Percentiles rank a stretch among this genome's conserved stretches.
phyloP scores from a whole-genome alignment of 257 asterid genomes.

The Solanum tarijense region DNA sequence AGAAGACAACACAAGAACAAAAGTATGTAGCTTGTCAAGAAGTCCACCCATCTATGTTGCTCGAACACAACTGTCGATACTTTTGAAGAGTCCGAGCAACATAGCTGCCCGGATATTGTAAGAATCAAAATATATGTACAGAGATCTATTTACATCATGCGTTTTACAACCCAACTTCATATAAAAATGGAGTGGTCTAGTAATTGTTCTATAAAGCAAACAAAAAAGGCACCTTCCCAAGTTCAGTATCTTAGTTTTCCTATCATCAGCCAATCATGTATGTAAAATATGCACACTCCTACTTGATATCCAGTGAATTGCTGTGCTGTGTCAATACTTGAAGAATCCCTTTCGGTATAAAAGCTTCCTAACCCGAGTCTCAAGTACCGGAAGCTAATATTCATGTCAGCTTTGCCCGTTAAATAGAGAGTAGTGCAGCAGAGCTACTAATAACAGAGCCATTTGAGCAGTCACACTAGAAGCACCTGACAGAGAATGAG shows the following conservation, averaged over 20 bases:
- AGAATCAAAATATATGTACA: neutral
- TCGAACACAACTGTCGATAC: neutral
- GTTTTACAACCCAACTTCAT: neutral
- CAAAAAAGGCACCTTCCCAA: neutral
- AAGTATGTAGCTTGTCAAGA: neutral
- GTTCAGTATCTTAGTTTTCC: neutral
- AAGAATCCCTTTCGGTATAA: neutral
- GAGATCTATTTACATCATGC: slow-evolving; percentile 1
- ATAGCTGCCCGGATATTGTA: neutral
- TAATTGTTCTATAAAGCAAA: neutral
- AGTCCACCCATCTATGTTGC: neutral
- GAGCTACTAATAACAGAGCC: slow-evolving; percentile 21
- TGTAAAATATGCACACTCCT: slow-evolving; percentile 2
- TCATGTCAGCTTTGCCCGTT: slow-evolving; percentile 9
- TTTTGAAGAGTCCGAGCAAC: neutral
- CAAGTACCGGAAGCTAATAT: neutral
- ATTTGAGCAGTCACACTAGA: slow-evolving; percentile 12
- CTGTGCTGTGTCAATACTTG: neutral
- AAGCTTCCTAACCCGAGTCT: neutral
- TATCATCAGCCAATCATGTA: neutral
- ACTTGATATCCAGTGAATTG: neutral
- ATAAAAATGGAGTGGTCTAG: neutral
- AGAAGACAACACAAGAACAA: neutral
- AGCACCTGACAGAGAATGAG: slow-evolving; percentile 57
- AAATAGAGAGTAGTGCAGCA: slow-evolving; percentile 29